Evolutionary conservation across 257 asterid genomes (phyloP), one percentile per base, ranked within the genome.

Genomic region (Asclepias syriaca): DNA sequence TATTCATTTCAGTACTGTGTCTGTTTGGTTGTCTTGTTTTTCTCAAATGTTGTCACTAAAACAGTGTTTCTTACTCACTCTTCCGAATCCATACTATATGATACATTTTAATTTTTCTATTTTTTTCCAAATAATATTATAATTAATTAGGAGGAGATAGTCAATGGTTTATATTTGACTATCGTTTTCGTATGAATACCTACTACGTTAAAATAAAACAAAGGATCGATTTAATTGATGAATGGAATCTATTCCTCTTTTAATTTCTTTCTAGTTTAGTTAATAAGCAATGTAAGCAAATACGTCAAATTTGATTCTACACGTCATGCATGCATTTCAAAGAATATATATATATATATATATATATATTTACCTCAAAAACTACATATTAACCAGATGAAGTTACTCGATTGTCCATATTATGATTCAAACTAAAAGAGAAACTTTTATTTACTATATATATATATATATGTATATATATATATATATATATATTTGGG

Each of bases 151-250:
- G 27, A 24, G 27, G 27, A 24, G 27, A 24, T 29, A 24, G 89
- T 85, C 89, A 85, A 49, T 84, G 77, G 49, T 74, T 46, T 64
- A 71, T 49, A 77, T 80, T 87, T 87, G 96, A 88, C 97, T 90
- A 83, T 90, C 91, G 7, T 79, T 88, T 55, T 87, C 96, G 54
- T 68, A 53, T 66, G 67, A 74, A 68, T 73, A 87, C 91, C 96
- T 76, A 83, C 82, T 80, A n/a, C 80, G 77, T 76, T 83, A 79
- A 78, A 58, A 78, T 79, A 77, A 56, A 56, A 70, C 39, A 66
- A 66, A 68, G 45, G 37, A 43, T 27, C 34, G 34, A 29, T 29
- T 16, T 29, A 49, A 49, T 43, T 5, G 34, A 24, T 19, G 16
- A 8, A 43, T 43, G 72, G 75, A 70, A 70, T 76, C 75, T 76